Conservation (phyloP, 1,284 basidiomycete genomes). For the Ustilago xerochloae region DNA sequence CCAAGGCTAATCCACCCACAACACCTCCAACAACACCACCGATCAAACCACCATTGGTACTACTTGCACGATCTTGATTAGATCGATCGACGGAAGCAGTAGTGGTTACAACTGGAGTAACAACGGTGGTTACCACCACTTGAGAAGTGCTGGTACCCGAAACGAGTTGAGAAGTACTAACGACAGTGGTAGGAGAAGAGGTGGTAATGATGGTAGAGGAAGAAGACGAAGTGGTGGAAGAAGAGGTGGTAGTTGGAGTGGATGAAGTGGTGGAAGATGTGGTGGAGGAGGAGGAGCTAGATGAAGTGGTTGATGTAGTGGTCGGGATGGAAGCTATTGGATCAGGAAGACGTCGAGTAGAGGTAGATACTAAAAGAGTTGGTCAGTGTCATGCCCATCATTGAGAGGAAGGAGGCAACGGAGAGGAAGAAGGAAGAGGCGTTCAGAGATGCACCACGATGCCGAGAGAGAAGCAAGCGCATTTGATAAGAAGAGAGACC, state of each 20-base stretch:
- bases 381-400: not conserved
- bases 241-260: slow-evolving; percentile 21
- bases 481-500: not conserved
- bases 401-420: not conserved
- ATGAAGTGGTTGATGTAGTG: slow-evolving; percentile 7
- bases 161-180: slow-evolving; percentile 35
- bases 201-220: slow-evolving; percentile 35
- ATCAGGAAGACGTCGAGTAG: slow-evolving; percentile 1
- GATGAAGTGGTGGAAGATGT: slow-evolving; percentile 13
- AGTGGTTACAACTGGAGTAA: slow-evolving; percentile 38
- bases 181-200: slow-evolving; percentile 33
- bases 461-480: too few relatives aligned
- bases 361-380: slow-evolving; percentile 17
- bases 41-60: slow-evolving; percentile 54
- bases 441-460: slow-evolving; percentile 6
- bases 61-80: slow-evolving; percentile 24
- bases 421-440: not conserved
- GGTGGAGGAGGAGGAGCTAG: slow-evolving; percentile 9
- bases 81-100: slow-evolving; percentile 20
- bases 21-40: slow-evolving; percentile 62
- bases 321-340: slow-evolving; percentile 27
- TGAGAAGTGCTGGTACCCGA: slow-evolving; percentile 44
- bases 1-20: slow-evolving; percentile 50
- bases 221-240: slow-evolving; percentile 19
- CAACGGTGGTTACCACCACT: slow-evolving; percentile 29